Evolutionary conservation across 108 stramenopile species (phyloP), one percentile per base, ranked within the genome.

Genomic region (Stephanodiscus triporus): DNA sequence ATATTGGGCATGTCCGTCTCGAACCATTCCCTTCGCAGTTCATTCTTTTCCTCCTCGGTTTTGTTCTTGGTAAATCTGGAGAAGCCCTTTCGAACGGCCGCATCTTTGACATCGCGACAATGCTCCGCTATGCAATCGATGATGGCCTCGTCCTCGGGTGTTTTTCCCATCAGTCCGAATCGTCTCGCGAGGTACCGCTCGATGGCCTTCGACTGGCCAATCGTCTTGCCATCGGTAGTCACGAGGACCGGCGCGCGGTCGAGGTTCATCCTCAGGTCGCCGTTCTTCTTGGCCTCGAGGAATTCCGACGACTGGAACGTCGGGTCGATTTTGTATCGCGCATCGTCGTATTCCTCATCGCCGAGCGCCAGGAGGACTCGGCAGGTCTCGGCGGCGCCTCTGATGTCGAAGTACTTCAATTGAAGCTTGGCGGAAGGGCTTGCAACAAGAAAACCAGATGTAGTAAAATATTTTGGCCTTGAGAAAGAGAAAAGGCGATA

Each of bases 61-160:
- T 83, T 87, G 37, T 57, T 66, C 51, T 82, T 84, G 37, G 73
- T 76, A 69, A 87, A 87, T 51, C 48, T 53, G 0, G 83, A 84
- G 79, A 87, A 87, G 40, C 84, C 84, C 66, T 87, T 87, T 37
- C 37, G 37, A 43, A 63, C 54, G 19, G 72, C 77, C 22, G 83
- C 80, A 57, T 87, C 84, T 58, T 86, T 86, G 40, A 87, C 84
- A 50, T 90, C 89, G 30, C 87, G 80, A 42, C 83, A 84, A 64
- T 90, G 86, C 49, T 90, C 89, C 6, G 86, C 76, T 40, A 90
- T 77, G 68, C 85, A 87, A 76, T 90, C 89, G 19, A 89, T 83
- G 20, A 83, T 57, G 20, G 81, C 86, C 53, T 79, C 86, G 17
- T 87, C 84, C 68, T 80, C 81, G 13, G 63, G 56, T 9, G 67